A percentile compares a stretch with the other conserved stretches of the same genome.
Conservation (phyloP, 1,139 yeast genomes). For the Saccharomyces hybrid region DNA sequence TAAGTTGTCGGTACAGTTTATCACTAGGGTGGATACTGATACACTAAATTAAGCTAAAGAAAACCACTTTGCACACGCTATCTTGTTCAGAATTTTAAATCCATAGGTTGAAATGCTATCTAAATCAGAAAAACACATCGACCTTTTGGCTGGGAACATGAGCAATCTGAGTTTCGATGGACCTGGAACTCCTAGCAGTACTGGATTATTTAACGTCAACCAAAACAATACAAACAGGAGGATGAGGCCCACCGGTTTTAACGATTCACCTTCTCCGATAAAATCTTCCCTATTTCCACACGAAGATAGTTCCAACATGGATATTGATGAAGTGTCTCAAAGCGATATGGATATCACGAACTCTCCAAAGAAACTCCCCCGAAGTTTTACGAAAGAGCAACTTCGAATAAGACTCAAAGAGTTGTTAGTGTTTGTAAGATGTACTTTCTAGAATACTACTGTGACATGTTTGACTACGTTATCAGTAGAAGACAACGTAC, state of each 20-base stretch:
- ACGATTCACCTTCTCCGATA: not conserved
- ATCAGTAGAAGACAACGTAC: conserved; percentile 78
- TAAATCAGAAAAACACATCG: conserved; percentile 26
- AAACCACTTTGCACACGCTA: not conserved
- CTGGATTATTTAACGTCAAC: not conserved
- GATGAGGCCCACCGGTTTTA: not conserved
- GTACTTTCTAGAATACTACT: conserved; percentile 88
- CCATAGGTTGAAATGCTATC: conserved; percentile 16
- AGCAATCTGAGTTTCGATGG: conserved; percentile 28
- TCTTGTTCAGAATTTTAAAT: not conserved
- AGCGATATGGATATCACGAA: conserved; percentile 22
- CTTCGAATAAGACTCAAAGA: conserved; percentile 72
- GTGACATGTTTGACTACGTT: conserved; percentile 91
- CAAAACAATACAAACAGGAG: not conserved
- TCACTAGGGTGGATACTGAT: not conserved
- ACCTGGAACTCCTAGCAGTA: not conserved
- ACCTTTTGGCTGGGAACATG: conserved; percentile 30
- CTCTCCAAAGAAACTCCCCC: conserved; percentile 37
- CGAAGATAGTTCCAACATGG: conserved; percentile 22
- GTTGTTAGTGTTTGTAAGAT: conserved; percentile 72
- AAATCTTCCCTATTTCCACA: not conserved
- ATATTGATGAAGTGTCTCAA: conserved; percentile 25
- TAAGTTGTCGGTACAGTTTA: not conserved
- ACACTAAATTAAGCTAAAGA: not conserved
- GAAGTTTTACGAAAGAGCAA: conserved; percentile 53